A percentile compares a stretch with the other conserved stretches of the same genome.
Conservation (phyloP, 208 protist genomes). For the Acanthamoeba lenticulata region DNA sequence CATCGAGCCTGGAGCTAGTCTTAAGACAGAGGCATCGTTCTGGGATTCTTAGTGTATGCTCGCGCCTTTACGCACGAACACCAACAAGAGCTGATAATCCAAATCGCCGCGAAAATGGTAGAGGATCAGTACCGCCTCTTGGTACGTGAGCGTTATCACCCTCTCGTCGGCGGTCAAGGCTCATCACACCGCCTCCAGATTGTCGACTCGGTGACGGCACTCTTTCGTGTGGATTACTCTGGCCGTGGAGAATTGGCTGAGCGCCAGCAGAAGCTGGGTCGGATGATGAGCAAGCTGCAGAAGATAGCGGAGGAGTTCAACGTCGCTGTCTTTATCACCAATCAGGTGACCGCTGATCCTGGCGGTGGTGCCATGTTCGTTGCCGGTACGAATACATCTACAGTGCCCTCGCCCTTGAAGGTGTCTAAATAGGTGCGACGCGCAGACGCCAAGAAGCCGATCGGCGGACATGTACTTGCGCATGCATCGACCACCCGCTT, state of each 20-base stretch:
- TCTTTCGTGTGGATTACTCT: constrained; percentile 97
- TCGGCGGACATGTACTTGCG: constrained; percentile 95
- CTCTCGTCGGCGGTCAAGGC: neutral
- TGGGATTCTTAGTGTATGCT: constrained; percentile 85
- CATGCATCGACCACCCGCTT: constrained; percentile 97
- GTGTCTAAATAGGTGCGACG: too few species aligned
- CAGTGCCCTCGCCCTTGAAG: too few species aligned
- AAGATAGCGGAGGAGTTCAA: constrained; percentile 96
- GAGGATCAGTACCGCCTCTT: constrained; percentile 86
- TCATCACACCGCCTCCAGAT: constrained; percentile 79
- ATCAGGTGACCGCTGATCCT: constrained; percentile 87
- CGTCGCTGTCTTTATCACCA: constrained; percentile 89
- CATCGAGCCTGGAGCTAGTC: too few species aligned
- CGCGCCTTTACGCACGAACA: constrained; percentile 94
- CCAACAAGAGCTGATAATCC: constrained; percentile 92
- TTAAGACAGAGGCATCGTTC: neutral
- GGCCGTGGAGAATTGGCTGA: constrained; percentile 97
- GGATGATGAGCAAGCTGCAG: constrained; percentile 90
- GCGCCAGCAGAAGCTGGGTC: constrained; percentile 88
- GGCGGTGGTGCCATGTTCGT: constrained; percentile 86
- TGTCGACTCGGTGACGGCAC: constrained; percentile 98
- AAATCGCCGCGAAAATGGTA: constrained; percentile 78
- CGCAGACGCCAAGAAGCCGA: constrained; percentile 90
- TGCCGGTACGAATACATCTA: neutral
- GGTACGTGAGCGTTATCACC: neutral